Base-by-base conservation (phyloP, 2,329 filamentous ascomycete species). In the Aureobasidium musti region DNA sequence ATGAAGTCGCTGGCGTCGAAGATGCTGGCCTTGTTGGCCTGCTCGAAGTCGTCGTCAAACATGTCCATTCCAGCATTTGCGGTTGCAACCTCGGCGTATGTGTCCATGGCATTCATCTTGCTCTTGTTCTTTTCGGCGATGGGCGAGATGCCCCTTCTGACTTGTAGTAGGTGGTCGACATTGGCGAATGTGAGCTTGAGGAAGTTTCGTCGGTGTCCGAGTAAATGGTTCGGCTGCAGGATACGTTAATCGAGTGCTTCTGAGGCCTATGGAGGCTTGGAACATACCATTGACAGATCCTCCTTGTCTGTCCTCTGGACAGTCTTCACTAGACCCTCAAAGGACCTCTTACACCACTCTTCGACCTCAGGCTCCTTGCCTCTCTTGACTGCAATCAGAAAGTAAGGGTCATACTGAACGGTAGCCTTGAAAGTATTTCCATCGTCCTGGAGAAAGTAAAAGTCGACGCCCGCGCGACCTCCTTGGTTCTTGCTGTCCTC, bases 71-170 rank as follows among this genome's bases (percentile, higher is more conserved):
- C 89, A 77, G 88, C 89, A 76, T 89, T 92, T 49, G 87, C 86
- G 73, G 89, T 92, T n/a, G 91, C 91, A 74, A 98, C 92, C 82
- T 99, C 95, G 49, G 93, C 93, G 82, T 99, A 99, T 71, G 94
- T 93, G 82, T 99, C 95, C 90, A 98, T 96, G 61, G 93, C 91
- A 81, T 91, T 92, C 84, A 97, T 89, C 72, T 92, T 94, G 80
- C 95, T 96, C 82, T 91, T 96, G 77, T 99, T 99, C 81, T 91
- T 96, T 80, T 97, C 92, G 17, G 94, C 95, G 75, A 99, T 86
- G 0, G 95, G 95, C 82, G 92, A 88, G 53, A 99, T 87, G 57
- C 90, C 88, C 73, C 87, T 91, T 71, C 93, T 86, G 53, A 93
- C 92, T n/a, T 89, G 86, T 77, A 99, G 81, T 69, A 99, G 79